phyloP scores from a whole-genome alignment of 2,329 filamentous ascomycete genomes.

The Colletotrichum sp. region DNA sequence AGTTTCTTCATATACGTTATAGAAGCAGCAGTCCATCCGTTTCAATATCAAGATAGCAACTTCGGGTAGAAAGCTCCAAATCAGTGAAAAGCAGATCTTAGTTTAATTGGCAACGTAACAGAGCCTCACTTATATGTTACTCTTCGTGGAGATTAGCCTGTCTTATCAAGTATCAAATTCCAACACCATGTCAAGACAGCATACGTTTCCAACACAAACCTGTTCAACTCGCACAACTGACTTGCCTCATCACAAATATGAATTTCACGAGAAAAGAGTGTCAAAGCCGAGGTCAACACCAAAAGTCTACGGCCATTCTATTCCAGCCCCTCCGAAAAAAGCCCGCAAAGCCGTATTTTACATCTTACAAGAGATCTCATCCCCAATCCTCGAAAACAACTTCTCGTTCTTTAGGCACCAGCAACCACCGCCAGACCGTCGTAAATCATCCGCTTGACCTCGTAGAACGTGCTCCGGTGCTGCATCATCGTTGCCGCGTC shows the following conservation, averaged over 20 bases:
- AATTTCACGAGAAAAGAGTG: not conserved
- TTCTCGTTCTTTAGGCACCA: not conserved
- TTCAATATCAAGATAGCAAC: not conserved
- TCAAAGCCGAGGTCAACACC: not conserved
- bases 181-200: not conserved
- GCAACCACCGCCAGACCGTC: conserved; percentile 91
- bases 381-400: not conserved
- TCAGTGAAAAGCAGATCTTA: not conserved
- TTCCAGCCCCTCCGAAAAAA: not conserved
- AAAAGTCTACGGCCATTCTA: not conserved
- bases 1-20: not conserved
- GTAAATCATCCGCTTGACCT: conserved; percentile 90
- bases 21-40: not conserved
- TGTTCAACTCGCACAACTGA: not conserved
- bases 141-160: fast-evolving
- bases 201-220: not conserved
- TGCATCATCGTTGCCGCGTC: conserved; percentile 43
- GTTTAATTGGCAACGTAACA: fast-evolving
- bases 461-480: conserved; percentile 75
- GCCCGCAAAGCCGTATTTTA: not conserved
- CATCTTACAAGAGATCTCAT: not conserved
- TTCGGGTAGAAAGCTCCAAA: not conserved
- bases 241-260: not conserved
- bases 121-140: fast-evolving
- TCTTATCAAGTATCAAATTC: not conserved